Evolutionary conservation across 2,329 filamentous ascomycete genomes (phyloP), one percentile per base, ranked within the genome.

Genomic region (Tolypocladium tundrense): DNA sequence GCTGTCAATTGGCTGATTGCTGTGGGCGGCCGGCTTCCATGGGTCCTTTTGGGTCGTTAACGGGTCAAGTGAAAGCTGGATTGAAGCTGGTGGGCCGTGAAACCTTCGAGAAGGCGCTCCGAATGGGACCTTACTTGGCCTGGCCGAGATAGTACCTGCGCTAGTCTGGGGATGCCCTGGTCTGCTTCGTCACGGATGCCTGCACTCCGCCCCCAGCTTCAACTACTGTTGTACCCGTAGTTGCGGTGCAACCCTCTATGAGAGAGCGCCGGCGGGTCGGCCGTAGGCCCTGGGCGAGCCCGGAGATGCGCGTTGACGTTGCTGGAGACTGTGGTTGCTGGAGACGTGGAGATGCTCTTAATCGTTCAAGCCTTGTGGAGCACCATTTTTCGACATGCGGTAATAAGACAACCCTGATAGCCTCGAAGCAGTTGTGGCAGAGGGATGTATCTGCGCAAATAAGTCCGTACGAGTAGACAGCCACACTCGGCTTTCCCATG

Each of bases 121-220:
- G 37, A 39, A 41, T n/a, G 39, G 39, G n/a, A 14, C 53, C 16
- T 37, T 11, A 41, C 14, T 41, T 40, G 48, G 54, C 55, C 52
- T 53, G 53, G 53, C 52, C 55, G 50, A 55, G 52, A 55, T 57
- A 53, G 60, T 61, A 58, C 58, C 60, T 61, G 60, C 60, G 53
- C 60, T 61, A 61, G 60, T 21, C 58, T 53, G 56, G 58, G 60
- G 60, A 39, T 41, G 42, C 53, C 60, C 60, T 54, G 54, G 53
- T 35, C 55, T 41, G 45, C 57, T 16, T 54, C 45, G 56, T 45
- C 42, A 45, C 42, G 11, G 27, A 48, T 19, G 45, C 37, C 37
- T 39, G 24, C 45, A 14, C 43, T 50, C 45, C 45, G 45, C 27
- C 45, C 43, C 45, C 45, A 50, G 2, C 45, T 50, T 40, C 39